Evolutionary conservation across 257 asterid genomes (phyloP).

Genomic region (Solanum lycopersicoides): DNA sequence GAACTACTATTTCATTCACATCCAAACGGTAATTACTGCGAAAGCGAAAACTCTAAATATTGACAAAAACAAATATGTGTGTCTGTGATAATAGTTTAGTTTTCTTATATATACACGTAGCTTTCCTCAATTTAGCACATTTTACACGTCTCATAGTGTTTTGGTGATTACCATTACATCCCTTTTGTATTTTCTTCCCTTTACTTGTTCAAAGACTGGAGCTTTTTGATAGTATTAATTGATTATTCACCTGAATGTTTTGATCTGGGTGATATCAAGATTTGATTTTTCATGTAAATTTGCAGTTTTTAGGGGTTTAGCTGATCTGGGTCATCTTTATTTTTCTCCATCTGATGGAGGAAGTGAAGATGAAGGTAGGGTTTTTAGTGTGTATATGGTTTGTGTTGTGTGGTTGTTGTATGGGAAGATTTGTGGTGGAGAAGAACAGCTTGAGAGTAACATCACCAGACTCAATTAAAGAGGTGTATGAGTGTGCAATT

Average conservation of each 20-base stretch:
- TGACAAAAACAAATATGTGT: neutral
- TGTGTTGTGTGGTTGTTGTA: constrained; percentile 42
- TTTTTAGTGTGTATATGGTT: constrained; percentile 29
- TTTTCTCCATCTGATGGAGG: neutral
- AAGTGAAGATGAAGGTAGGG: constrained; percentile 43
- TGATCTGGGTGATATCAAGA: neutral
- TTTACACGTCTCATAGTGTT: neutral
- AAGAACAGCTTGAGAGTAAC: constrained; percentile 87
- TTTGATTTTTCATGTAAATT: neutral
- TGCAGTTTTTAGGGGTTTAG: neutral
- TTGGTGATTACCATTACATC: neutral
- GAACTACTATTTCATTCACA: neutral
- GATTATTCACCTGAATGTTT: neutral
- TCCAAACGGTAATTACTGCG: neutral
- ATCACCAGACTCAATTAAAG: constrained; percentile 59
- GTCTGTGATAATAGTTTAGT: neutral
- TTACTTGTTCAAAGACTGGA: neutral
- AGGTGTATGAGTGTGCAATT: constrained; percentile 75
- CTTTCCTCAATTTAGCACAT: neutral
- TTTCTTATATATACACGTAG: neutral
- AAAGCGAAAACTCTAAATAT: neutral
- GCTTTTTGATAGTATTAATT: neutral
- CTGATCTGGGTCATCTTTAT: neutral
- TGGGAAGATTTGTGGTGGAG: constrained; percentile 89
- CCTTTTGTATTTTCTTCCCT: neutral